phyloP scores from a whole-genome alignment of 2,329 filamentous ascomycete genomes.

The Talaromyces sp. region DNA sequence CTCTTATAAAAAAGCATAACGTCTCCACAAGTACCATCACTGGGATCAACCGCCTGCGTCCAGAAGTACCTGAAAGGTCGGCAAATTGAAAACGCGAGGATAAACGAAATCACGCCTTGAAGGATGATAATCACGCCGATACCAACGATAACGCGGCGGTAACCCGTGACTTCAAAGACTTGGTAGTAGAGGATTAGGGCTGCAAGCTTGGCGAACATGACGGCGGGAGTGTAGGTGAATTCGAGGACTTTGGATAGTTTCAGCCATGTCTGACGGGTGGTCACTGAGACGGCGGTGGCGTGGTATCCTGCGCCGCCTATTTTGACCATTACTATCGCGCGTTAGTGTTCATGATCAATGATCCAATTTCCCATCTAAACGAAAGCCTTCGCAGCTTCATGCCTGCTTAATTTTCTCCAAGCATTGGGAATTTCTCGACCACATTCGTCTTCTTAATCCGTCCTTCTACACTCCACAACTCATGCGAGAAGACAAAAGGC shows the following conservation, averaged over 20 bases:
- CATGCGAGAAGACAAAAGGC: not conserved
- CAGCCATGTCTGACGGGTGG: not conserved
- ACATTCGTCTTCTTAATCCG: not conserved
- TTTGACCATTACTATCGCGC: not conserved
- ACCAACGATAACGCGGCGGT: not conserved
- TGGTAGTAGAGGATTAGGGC: not conserved
- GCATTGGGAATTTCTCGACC: not conserved
- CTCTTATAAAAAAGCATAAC: not conserved
- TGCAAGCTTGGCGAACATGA: slow-evolving; percentile 1
- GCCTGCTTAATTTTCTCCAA: not conserved
- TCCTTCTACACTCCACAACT: not conserved
- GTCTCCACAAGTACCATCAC: not conserved
- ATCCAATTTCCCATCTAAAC: no score
- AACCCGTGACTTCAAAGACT: not conserved
- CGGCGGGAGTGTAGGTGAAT: not conserved
- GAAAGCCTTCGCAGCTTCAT: not conserved
- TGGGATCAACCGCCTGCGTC: not conserved
- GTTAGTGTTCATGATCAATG: not conserved
- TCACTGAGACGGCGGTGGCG: not conserved
- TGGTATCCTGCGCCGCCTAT: not conserved
- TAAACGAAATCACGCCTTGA: not conserved
- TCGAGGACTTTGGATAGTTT: not conserved
- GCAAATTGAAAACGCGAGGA: not conserved
- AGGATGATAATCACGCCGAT: not conserved
- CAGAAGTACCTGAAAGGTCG: not conserved